Evolutionary conservation across 2,329 filamentous ascomycete genomes (phyloP).

Genomic region (Pyricularia sp.): DNA sequence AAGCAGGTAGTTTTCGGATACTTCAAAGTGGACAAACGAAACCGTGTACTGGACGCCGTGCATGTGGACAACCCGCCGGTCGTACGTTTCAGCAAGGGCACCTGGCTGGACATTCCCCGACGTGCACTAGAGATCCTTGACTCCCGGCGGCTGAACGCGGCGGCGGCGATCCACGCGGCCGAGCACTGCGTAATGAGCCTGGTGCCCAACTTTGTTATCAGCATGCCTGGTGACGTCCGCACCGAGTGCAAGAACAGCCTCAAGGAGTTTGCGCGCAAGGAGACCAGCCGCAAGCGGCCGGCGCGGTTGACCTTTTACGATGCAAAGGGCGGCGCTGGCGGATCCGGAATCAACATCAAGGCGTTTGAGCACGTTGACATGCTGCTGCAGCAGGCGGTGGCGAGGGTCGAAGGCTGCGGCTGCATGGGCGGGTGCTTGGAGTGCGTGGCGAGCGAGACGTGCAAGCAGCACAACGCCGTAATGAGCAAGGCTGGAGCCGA

Average conservation of each 20-base stretch:
- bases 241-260: slow-evolving; percentile 87
- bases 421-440: slow-evolving; percentile 74
- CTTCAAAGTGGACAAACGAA: slow-evolving; percentile 87
- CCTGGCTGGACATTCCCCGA: slow-evolving; percentile 91
- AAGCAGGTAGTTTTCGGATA: slow-evolving; percentile 88
- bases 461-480: slow-evolving; percentile 79
- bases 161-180: slow-evolving; percentile 86
- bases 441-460: slow-evolving; percentile 78
- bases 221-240: slow-evolving; percentile 80
- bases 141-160: slow-evolving; percentile 64
- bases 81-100: slow-evolving; percentile 72
- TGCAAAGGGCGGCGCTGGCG: slow-evolving; percentile 76
- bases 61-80: slow-evolving; percentile 91
- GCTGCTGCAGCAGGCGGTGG: slow-evolving; percentile 65
- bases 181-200: slow-evolving; percentile 84
- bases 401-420: slow-evolving; percentile 58
- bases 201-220: slow-evolving; percentile 85
- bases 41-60: slow-evolving; percentile 82
- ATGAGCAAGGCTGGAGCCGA: slow-evolving; percentile 86
- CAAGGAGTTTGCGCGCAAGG: slow-evolving; percentile 63
- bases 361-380: slow-evolving; percentile 88
- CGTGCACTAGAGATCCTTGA: slow-evolving; percentile 70
- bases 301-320: slow-evolving; percentile 92
- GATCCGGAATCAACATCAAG: slow-evolving; percentile 81
- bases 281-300: slow-evolving; percentile 68